These are phyloP conservation scores for Colletotrichum orbiculare DNA, from an alignment of 2,329 filamentous ascomycete genomes.

Conservation along the genomic window DNA sequence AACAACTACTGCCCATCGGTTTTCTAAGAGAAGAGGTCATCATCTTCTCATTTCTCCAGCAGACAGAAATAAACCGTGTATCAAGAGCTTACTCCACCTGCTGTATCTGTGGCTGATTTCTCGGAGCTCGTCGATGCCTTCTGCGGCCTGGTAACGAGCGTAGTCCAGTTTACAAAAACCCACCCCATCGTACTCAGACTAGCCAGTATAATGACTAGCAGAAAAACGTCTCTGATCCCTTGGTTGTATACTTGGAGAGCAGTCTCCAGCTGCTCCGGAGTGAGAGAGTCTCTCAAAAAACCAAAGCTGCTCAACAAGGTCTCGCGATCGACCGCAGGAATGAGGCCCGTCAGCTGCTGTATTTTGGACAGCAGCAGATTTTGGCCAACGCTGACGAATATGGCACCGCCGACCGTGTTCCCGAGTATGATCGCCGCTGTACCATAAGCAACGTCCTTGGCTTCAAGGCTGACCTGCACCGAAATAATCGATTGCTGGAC, in stretches of 20 bases:
- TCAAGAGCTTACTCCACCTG: too few species aligned
- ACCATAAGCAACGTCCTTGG: constrained; percentile 9
- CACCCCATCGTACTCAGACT: constrained; percentile 6
- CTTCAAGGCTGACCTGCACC: constrained; percentile 7
- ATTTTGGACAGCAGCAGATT: constrained; percentile 12
- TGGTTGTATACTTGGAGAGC: constrained; percentile 19
- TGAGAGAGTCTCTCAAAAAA: constrained; percentile 13
- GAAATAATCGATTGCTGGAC: constrained; percentile 20
- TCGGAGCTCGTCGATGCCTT: too few species aligned
- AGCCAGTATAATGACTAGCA: constrained; percentile 4
- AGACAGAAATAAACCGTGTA: too few species aligned
- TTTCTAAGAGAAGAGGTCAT: too few species aligned
- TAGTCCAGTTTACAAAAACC: constrained; percentile 10
- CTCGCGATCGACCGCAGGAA: constrained; percentile 7
- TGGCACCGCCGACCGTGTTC: constrained; percentile 16
- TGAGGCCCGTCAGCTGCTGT: constrained; percentile 5
- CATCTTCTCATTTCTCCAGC: too few species aligned
- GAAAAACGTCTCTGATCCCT: constrained; percentile 6
- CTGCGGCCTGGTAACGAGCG: neutral
- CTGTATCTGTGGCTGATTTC: too few species aligned
- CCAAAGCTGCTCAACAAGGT: constrained; percentile 10
- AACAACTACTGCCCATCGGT: too few species aligned
- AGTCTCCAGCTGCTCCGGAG: constrained; percentile 2
- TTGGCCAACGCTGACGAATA: constrained; percentile 22
- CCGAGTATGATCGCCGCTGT: constrained; percentile 12